A percentile compares a stretch with the other conserved stretches of the same genome.
phyloP scores from a whole-genome alignment of 441 rosid species.

The Syzygium syzygioides region DNA sequence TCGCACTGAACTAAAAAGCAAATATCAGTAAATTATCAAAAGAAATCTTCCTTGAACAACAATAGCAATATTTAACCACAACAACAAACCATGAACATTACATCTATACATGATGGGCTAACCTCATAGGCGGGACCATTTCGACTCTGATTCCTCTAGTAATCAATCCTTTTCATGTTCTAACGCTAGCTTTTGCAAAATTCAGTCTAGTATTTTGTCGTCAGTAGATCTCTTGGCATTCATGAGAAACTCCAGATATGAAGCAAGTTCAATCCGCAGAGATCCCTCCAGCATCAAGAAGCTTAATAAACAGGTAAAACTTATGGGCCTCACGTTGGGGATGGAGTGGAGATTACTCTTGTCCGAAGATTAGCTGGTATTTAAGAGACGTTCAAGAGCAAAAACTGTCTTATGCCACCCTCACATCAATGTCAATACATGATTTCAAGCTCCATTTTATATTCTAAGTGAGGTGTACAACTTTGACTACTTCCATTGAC shows the following conservation, averaged over 20 bases:
- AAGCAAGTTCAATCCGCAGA: too few relatives aligned
- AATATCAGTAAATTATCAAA: neutral
- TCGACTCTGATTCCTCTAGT: neutral
- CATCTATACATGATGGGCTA: neutral
- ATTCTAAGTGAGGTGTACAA: neutral
- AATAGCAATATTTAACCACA: neutral
- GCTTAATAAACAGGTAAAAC: neutral
- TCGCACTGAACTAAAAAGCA: slow-evolving; percentile 27
- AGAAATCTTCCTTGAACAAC: neutral
- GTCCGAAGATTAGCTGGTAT: neutral
- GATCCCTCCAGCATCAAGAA: too few relatives aligned
- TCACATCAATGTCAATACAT: neutral
- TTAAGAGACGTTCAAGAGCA: neutral
- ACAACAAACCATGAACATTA: neutral
- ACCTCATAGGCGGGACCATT: neutral
- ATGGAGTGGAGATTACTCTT: neutral
- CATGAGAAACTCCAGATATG: too few relatives aligned
- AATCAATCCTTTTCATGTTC: neutral
- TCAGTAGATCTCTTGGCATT: too few relatives aligned
- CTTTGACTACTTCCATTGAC: neutral
- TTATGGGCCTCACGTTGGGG: neutral
- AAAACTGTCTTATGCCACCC: neutral
- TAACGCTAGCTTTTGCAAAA: neutral
- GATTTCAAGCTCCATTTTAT: neutral
- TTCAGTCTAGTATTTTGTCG: neutral